Evolutionary conservation across 2,329 filamentous ascomycete species (phyloP).

Genomic region (Aspergillus fumigatus): DNA sequence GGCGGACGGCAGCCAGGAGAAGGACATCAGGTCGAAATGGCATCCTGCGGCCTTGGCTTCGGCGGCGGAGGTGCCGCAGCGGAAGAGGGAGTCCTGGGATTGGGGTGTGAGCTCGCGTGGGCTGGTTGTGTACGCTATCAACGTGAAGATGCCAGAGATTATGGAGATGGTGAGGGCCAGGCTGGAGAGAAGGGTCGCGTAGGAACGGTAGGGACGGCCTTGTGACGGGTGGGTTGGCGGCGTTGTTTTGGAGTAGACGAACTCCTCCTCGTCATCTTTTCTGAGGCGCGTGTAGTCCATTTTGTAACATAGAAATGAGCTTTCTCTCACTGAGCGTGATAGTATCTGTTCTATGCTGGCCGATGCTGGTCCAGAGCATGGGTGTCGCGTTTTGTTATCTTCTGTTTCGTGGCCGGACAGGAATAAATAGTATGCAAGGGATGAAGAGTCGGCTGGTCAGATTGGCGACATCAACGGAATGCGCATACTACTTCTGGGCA

Average conservation of each 20-base stretch:
- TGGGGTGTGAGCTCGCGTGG: background rate
- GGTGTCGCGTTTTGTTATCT: background rate
- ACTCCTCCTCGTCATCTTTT: background rate
- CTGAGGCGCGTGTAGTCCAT: background rate
- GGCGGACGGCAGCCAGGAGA: constrained; percentile 19
- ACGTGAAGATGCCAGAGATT: background rate
- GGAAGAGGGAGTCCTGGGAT: background rate
- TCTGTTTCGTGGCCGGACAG: background rate
- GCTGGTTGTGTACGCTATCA: background rate
- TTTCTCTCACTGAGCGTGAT: background rate
- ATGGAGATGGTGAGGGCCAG: background rate
- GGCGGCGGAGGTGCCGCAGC: constrained; percentile 6
- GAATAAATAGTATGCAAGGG: background rate
- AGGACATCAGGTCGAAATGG: constrained; percentile 23
- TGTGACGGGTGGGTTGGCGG: background rate
- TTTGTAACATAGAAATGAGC: background rate
- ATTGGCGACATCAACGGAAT: background rate
- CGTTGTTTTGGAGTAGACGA: background rate
- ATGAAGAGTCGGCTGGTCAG: background rate
- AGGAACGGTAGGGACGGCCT: background rate
- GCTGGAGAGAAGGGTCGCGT: background rate
- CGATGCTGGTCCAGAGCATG: background rate
- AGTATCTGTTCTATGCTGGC: background rate
- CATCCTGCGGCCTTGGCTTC: constrained; percentile 18
- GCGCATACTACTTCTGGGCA: background rate